Base-by-base conservation (phyloP, 2,329 filamentous ascomycete species). In the Aspergillus sp. region DNA sequence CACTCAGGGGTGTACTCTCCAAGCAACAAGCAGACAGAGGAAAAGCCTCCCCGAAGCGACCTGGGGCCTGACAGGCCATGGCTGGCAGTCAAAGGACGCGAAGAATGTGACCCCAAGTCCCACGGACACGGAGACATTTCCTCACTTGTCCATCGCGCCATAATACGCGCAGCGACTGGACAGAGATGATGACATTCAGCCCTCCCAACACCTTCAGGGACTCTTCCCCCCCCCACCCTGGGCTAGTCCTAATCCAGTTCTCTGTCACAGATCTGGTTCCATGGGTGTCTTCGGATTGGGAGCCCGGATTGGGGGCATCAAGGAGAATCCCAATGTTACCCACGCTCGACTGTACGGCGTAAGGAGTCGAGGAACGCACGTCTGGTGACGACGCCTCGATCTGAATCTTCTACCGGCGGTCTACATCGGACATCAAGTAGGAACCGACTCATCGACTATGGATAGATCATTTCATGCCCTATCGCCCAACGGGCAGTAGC, bases 191-290 rank as follows among this genome's bases (percentile, higher is more conserved):
- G 27, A 31, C 9, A 31, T 31, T 31, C 27, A 31, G 27, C 27
- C 27, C 27, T 31, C 27, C 27, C 9, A 11, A 11, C 3, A 11
- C 8, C 27, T 31, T 31, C 27, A 31, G 27, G 27, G 27, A 43
- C 52, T 31, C n/a, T 44, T 44, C n/a, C 45, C 31, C 56, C 52
- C 45, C 57, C 54, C 51, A 46, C 45, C 55, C 53, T 53, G 51
- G 41, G 57, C 61, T 61, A 58, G 45, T 27, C 52, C 54, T 12
- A 39, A 49, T 59, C 17, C 46, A 57, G 57, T 33, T 49, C 43
- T 53, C 54, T 63, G 60, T 64, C 56, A 63, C 60, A 59, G 56
- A 56, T 53, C 47, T 50, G 56, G 57, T 59, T 58, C 62, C 62
- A 63, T 56, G 61, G 62, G 54, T 55, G 52, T 27, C 23, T 48